Percentiles rank a stretch among this genome's conserved stretches.
phyloP scores from a whole-genome alignment of 2,329 filamentous ascomycete species.

The Xenosphaeropsis pyriputrescens region DNA sequence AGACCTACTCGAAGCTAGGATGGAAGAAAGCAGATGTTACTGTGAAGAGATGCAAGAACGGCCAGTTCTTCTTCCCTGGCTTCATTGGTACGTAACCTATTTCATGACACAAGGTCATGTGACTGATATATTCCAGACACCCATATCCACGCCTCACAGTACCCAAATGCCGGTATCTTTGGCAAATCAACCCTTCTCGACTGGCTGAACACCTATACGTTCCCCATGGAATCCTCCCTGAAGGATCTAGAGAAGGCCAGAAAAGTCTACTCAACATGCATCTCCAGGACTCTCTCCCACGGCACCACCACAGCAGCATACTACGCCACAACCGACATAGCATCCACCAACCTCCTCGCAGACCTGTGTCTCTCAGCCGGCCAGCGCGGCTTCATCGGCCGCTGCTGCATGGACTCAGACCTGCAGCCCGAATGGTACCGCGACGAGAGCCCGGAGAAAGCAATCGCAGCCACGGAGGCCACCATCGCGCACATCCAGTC shows the following conservation, averaged over 20 bases:
- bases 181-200: constrained; percentile 84
- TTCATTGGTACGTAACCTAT: constrained; percentile 47
- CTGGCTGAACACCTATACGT: constrained; percentile 92
- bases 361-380: constrained; percentile 66
- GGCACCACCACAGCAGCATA: constrained; percentile 94
- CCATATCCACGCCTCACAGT: constrained; percentile 89
- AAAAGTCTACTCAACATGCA: constrained; percentile 61
- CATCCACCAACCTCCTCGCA: constrained; percentile 80
- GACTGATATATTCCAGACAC: constrained; percentile 49
- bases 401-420: constrained; percentile 83
- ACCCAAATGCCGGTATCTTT: constrained; percentile 87
- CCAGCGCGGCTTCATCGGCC: constrained; percentile 80
- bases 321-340: constrained; percentile 79
- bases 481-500: constrained; percentile 10
- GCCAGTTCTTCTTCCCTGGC: constrained; percentile 71
- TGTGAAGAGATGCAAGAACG: constrained; percentile 18
- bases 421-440: constrained; percentile 65
- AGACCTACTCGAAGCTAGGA: constrained; percentile 14
- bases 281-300: constrained; percentile 69
- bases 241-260: constrained; percentile 44
- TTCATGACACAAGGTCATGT: background rate
- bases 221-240: constrained; percentile 77
- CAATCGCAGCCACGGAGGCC: constrained; percentile 42
- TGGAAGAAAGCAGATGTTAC: constrained; percentile 16
- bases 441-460: constrained; percentile 49